Conservation (phyloP, 345 rosid genomes). For the Toxicodendron radicans region DNA sequence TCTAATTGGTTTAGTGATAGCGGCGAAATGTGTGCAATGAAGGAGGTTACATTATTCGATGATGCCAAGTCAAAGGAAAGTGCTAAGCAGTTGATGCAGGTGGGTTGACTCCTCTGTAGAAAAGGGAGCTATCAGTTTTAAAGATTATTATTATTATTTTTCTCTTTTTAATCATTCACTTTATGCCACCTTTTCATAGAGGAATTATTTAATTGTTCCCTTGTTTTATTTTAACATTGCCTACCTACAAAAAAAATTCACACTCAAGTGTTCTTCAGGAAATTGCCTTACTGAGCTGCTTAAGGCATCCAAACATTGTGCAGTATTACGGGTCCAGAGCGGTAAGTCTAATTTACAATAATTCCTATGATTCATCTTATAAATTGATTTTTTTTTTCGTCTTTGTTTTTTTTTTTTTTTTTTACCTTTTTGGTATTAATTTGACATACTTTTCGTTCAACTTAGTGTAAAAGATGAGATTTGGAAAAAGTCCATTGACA, state of each 20-base stretch:
- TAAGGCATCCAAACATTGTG: conserved; percentile 71
- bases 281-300: conserved; percentile 61
- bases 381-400: not conserved
- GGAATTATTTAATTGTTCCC: not conserved
- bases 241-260: conserved; percentile 6
- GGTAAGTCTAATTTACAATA: conserved; percentile 32
- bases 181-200: not conserved
- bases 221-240: not conserved
- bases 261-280: conserved; percentile 44
- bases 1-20: conserved; percentile 39
- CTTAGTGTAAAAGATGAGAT: not conserved
- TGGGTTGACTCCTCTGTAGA: conserved; percentile 6
- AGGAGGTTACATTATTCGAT: conserved; percentile 58
- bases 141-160: too few relatives aligned
- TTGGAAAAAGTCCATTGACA: conserved; percentile 5
- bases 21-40: conserved; percentile 74
- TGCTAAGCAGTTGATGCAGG: conserved; percentile 68
- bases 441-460: not conserved
- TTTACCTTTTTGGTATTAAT: not conserved
- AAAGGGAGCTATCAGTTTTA: conserved; percentile 6
- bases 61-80: conserved; percentile 69
- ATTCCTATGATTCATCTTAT: not conserved
- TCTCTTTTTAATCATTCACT: not conserved
- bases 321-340: conserved; percentile 76
- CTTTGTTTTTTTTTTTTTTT: not conserved